phyloP scores from a whole-genome alignment of 129 eudicot genomes.

The sunflower (Helianthus annuus) region DNA sequence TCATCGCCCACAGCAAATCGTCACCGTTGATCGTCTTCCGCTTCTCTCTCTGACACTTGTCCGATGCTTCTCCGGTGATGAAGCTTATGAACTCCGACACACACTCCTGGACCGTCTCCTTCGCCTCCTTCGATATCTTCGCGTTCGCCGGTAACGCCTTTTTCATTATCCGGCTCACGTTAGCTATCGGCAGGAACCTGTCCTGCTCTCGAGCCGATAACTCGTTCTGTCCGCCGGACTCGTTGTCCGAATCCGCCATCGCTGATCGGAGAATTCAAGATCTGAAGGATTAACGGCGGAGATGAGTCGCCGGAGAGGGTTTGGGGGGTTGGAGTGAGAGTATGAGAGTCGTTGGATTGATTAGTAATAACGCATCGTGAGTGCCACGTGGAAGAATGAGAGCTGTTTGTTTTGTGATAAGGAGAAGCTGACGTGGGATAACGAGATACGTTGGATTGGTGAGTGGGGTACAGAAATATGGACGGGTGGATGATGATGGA shows the following conservation, averaged over 20 bases:
- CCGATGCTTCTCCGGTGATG: slow-evolving; percentile 56
- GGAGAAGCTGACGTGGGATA: too few relatives aligned
- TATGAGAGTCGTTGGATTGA: too few relatives aligned
- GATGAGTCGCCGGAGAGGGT: too few relatives aligned
- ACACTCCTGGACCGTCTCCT: slow-evolving; percentile 59
- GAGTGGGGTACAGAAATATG: too few relatives aligned
- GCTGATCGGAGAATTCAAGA: not conserved
- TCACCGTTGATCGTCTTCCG: slow-evolving; percentile 57
- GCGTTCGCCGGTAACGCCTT: slow-evolving; percentile 42
- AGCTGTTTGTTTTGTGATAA: too few relatives aligned
- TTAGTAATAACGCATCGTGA: too few relatives aligned
- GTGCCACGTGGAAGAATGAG: too few relatives aligned
- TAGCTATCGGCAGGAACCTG: slow-evolving; percentile 54
- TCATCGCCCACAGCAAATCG: slow-evolving; percentile 59
- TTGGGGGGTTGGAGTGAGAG: too few relatives aligned
- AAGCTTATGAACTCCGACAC: slow-evolving; percentile 61
- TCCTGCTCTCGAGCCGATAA: slow-evolving; percentile 52
- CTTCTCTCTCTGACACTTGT: slow-evolving; percentile 57
- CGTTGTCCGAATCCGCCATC: slow-evolving; percentile 58
- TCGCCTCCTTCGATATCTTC: slow-evolving; percentile 55
- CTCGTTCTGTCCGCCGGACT: slow-evolving; percentile 43
- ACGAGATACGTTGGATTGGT: too few relatives aligned
- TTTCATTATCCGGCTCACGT: slow-evolving; percentile 45
- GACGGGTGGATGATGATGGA: too few relatives aligned
- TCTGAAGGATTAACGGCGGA: too few relatives aligned